phyloP scores from a whole-genome alignment of 345 rosid species.

The Salix purpurea region DNA sequence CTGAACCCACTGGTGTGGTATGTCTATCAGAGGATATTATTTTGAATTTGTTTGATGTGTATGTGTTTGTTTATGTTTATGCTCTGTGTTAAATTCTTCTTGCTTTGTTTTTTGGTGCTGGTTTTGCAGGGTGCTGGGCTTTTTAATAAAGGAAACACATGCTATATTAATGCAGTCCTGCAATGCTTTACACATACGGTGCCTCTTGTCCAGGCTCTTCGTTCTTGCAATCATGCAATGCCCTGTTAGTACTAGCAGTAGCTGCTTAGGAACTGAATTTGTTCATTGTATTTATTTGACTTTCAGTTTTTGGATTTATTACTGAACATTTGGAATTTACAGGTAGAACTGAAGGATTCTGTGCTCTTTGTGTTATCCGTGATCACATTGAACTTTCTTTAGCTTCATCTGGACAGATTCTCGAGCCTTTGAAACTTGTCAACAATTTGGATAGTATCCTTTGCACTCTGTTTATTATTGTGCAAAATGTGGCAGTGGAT shows the following conservation, averaged over 20 bases:
- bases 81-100: not conserved
- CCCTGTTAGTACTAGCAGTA: conserved; percentile 36
- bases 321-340: conserved; percentile 16
- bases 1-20: conserved; percentile 20
- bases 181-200: conserved; percentile 92
- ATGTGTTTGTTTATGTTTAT: not conserved
- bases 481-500: not conserved
- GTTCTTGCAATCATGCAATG: conserved; percentile 29
- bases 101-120: not conserved
- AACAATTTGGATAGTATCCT: conserved; percentile 72
- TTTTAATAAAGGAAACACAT: conserved; percentile 69
- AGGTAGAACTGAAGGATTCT: conserved; percentile 57
- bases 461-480: not conserved
- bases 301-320: conserved; percentile 7
- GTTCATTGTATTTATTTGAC: not conserved
- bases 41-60: not conserved
- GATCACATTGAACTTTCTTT: conserved; percentile 52
- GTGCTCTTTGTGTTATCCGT: conserved; percentile 47
- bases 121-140: conserved; percentile 82
- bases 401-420: conserved; percentile 35
- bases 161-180: conserved; percentile 77
- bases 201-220: conserved; percentile 56
- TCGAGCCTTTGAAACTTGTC: conserved; percentile 46
- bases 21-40: not conserved
- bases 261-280: not conserved